Conservation (phyloP, 1,284 basidiomycete species). For the Ustilago lituana region DNA sequence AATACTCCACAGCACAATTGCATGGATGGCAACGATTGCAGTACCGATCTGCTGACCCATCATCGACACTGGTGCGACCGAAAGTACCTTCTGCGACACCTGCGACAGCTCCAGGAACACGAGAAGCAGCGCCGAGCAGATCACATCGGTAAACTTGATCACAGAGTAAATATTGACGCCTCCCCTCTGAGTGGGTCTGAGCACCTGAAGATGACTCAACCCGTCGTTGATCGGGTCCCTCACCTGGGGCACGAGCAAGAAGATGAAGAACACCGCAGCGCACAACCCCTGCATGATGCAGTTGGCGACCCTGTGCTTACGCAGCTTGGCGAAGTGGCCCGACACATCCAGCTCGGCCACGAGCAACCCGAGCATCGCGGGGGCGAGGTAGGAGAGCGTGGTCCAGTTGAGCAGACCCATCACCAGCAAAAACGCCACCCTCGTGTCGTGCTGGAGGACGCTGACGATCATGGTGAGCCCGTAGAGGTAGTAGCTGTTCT, state of each 20-base stretch:
- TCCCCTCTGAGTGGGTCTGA: constrained; percentile 22
- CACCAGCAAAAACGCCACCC: constrained; percentile 23
- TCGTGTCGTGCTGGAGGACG: constrained; percentile 34
- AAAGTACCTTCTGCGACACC: constrained; percentile 15
- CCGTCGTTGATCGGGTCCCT: constrained; percentile 29
- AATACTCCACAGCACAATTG: constrained; percentile 39
- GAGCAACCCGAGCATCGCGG: constrained; percentile 32
- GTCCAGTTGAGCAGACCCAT: constrained; percentile 36
- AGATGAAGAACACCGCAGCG: constrained; percentile 22
- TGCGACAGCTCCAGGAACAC: constrained; percentile 26
- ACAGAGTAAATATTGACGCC: constrained; percentile 36
- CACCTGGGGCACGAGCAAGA: constrained; percentile 35
- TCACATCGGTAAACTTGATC: constrained; percentile 39
- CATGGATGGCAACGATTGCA: constrained; percentile 34
- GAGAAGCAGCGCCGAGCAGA: constrained; percentile 28
- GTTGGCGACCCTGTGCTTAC: constrained; percentile 7
- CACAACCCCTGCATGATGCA: constrained; percentile 20
- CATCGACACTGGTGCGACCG: constrained; percentile 25
- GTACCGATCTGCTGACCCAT: constrained; percentile 45
- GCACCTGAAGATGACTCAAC: constrained; percentile 28
- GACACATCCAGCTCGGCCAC: constrained; percentile 40
- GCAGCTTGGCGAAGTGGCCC: constrained; percentile 25
- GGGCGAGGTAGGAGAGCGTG: constrained; percentile 39
- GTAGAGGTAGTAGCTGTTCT: constrained; percentile 49
- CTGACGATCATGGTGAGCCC: constrained; percentile 32